Evolutionary conservation across 2,329 filamentous ascomycete genomes (phyloP), one percentile per base, ranked within the genome.

Genomic region (Penicillium palitans): DNA sequence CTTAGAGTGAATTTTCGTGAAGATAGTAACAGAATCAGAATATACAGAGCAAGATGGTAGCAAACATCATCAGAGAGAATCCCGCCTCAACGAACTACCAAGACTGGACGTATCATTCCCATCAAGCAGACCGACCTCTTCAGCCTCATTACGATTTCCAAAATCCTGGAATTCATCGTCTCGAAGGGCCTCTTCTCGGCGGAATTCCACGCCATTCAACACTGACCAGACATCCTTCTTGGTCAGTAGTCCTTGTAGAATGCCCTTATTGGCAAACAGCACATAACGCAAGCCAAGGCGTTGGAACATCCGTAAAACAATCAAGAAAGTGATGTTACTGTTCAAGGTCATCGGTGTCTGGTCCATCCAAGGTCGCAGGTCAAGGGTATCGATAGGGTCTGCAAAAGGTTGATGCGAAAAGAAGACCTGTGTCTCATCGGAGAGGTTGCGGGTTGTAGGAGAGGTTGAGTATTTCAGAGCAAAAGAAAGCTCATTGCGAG

Each of bases 141-240:
- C 75, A 37, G 70, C 70, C 7, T 57, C 61, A 46, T 70, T 59
- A 15, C 53, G 61, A 35, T 71, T 66, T 42, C 67, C 55, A 42
- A 72, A 70, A 37, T 71, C 66, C 33, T 65, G 59, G 44, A 71
- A 71, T 6, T 66, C 57, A 44, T 63, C 64, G 7, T 68, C 66
- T 44, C 65, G 69, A 21, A 74, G 61, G n/a, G 65, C 68, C 41
- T 74, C 70, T 54, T 68, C 66, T 39, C 68, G 65, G 29, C 65
- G 65, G 52, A 87, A 85, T 63, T 89, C 87, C 10, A 86, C 87
- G 42, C 89, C 90, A 71, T 96, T 91, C 46, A 98, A 81, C 40
- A 98, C 87, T 74, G 91, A 93, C 90, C 93, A 98, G 35, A 96
- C 88, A 76, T 99, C 95, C 79, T 99, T 99, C 80, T 98, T 98